Base-by-base conservation (phyloP, 176 grass and related monocot genomes). In the Carex kokanica region DNA sequence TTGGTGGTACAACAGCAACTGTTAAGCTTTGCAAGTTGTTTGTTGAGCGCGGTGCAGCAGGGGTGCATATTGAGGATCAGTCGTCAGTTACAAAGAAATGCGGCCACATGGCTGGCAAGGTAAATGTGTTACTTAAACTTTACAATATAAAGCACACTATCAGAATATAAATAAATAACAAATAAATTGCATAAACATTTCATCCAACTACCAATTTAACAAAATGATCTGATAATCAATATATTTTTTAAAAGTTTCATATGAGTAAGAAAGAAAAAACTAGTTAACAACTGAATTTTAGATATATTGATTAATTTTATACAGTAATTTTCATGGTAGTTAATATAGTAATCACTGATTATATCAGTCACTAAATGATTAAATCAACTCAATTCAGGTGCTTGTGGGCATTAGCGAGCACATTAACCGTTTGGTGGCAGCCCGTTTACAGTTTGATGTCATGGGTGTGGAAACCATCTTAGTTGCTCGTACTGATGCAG, bases 11-110 rank as follows among this genome's bases (percentile, higher is more conserved):
- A 71, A 97, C 92, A 13, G 90, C 92, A 61, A 97, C 94, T 1
- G 90, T 94, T 74, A 97, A 97, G 85, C 92, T 97, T 5, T 97
- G 92, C 92, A 97, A 97, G 83, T 86, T 97, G 20, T 97, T 97
- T 77, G 94, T 97, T 17, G 94, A 97, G 88, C 92, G 94, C 69
- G 94, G 94, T 1, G 92, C 94, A 0, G 94, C 92, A 0, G 94
- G 94, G 0, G 92, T 97, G 0, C 94, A 97, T 82, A 89, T 97
- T 29, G 94, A 97, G 85, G 94, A 97, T 85, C 94, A 97, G 83
- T 97, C 94, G 18, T 92, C 94, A 0, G 85, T 94, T 10, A 89
- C 92, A 74, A 94, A 94, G 90, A 97, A 94, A 84, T 97, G 94
- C 69, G 94, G 92, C 0, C 94, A 97, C 88, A 97, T 97, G 94